Percentiles rank a stretch among this genome's conserved stretches.
Conservation (phyloP, 1,139 yeast species). For the Yamadazyma dushanensis region DNA sequence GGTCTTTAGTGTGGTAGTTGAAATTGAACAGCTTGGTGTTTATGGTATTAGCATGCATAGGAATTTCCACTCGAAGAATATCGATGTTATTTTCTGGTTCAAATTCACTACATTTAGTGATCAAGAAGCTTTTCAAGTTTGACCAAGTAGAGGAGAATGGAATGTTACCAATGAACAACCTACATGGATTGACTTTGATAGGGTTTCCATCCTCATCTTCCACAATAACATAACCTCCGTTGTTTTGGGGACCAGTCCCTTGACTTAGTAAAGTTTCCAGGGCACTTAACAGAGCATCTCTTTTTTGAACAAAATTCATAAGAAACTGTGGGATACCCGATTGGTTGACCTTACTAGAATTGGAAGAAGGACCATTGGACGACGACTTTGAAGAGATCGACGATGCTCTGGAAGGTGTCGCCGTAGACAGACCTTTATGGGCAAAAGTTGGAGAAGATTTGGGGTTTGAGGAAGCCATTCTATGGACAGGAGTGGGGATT, state of each 20-base stretch:
- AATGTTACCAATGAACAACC: constrained; percentile 55
- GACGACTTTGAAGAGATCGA: constrained; percentile 7
- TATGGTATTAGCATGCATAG: constrained; percentile 33
- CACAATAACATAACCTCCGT: constrained; percentile 10
- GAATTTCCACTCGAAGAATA: constrained; percentile 57
- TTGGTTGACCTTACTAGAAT: constrained; percentile 2
- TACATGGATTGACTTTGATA: constrained; percentile 36
- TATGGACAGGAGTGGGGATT: neutral
- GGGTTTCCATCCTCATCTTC: constrained; percentile 31
- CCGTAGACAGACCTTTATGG: neutral
- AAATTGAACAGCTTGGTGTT: constrained; percentile 4
- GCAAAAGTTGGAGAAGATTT: constrained; percentile 2
- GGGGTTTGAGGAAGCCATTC: too few relatives aligned
- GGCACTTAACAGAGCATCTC: constrained; percentile 2
- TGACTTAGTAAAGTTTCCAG: neutral
- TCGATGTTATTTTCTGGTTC: constrained; percentile 29
- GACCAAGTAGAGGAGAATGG: constrained; percentile 61
- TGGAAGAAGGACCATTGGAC: constrained; percentile 7
- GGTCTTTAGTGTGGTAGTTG: constrained; percentile 3
- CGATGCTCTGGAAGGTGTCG: constrained; percentile 2
- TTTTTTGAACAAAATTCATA: constrained; percentile 25
- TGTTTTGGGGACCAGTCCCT: neutral
- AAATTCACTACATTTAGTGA: constrained; percentile 32
- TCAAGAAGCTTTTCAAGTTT: constrained; percentile 49
- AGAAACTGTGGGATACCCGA: constrained; percentile 32